phyloP scores from a whole-genome alignment of 306 rosid genomes.

The Arachis stenosperma region DNA sequence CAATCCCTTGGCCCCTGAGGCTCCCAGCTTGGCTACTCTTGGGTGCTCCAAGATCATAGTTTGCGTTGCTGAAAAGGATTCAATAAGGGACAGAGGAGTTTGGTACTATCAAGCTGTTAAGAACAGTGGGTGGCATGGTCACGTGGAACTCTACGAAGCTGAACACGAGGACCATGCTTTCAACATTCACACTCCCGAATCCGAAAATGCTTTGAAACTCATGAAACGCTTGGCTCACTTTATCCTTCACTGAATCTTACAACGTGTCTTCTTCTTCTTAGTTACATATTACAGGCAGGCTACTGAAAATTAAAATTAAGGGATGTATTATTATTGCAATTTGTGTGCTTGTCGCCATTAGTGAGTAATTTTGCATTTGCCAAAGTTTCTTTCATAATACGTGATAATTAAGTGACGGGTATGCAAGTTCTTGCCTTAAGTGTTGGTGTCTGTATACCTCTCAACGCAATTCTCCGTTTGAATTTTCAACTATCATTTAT shows the following conservation, averaged over 20 bases:
- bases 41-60: constrained; percentile 39
- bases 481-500: too few relatives aligned
- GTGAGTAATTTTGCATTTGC: too few relatives aligned
- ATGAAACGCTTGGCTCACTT: constrained; percentile 37
- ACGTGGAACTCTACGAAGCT: constrained; percentile 24
- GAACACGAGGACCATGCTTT: constrained; percentile 32
- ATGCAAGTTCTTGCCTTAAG: too few relatives aligned
- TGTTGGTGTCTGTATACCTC: too few relatives aligned
- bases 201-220: constrained; percentile 25
- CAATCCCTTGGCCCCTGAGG: constrained; percentile 38
- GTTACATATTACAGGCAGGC: too few relatives aligned
- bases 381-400: too few relatives aligned
- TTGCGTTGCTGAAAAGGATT: constrained; percentile 35
- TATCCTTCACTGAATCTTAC: background rate
- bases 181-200: background rate
- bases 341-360: too few relatives aligned
- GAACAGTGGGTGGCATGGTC: constrained; percentile 41
- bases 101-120: constrained; percentile 30
- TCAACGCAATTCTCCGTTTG: too few relatives aligned
- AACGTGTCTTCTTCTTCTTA: too few relatives aligned
- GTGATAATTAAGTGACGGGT: too few relatives aligned
- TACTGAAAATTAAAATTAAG: too few relatives aligned
- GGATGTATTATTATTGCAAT: too few relatives aligned
- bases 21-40: constrained; percentile 37
- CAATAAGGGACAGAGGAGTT: constrained; percentile 35